These are phyloP conservation scores for Cytospora leucostoma DNA, from an alignment of 2,329 filamentous ascomycete genomes.

Conservation along the genomic window DNA sequence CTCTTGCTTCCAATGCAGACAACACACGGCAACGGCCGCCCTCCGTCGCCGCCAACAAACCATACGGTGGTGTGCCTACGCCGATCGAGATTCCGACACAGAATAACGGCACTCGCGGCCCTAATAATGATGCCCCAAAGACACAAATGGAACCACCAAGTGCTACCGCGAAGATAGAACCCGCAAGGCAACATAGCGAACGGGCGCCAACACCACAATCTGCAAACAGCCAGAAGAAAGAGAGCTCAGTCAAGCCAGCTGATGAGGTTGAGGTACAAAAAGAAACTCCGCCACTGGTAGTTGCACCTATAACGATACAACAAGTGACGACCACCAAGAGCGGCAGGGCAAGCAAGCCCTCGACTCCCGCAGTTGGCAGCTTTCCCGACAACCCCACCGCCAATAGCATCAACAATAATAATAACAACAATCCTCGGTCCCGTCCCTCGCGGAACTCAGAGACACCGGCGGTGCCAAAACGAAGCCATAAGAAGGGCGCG, in stretches of 20 bases:
- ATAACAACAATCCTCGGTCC: slow-evolving; percentile 46
- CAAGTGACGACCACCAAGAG: slow-evolving; percentile 50
- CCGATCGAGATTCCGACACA: slow-evolving; percentile 40
- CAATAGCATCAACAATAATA: slow-evolving; percentile 35
- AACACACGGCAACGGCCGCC: slow-evolving; percentile 55
- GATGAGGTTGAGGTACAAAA: slow-evolving; percentile 52
- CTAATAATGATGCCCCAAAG: slow-evolving; percentile 50
- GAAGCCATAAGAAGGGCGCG: slow-evolving; percentile 61
- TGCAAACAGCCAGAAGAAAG: slow-evolving; percentile 38
- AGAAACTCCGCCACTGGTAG: slow-evolving; percentile 42
- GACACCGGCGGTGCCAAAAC: slow-evolving; percentile 45
- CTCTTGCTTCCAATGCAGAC: slow-evolving; percentile 62
- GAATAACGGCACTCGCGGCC: slow-evolving; percentile 37
- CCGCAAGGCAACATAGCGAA: slow-evolving; percentile 21
- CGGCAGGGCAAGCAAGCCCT: slow-evolving; percentile 66
- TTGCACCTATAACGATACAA: slow-evolving; percentile 46
- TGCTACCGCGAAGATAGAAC: slow-evolving; percentile 41
- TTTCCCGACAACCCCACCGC: slow-evolving; percentile 51
- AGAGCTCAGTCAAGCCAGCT: slow-evolving; percentile 36
- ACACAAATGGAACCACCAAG: slow-evolving; percentile 49
- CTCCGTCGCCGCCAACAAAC: slow-evolving; percentile 63
- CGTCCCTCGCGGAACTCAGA: slow-evolving; percentile 54
- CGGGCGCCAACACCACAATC: slow-evolving; percentile 27
- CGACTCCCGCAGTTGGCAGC: slow-evolving; percentile 61
- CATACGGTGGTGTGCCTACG: slow-evolving; percentile 51